Conservation (phyloP, 345 rosid species). For the Salix viminalis region DNA sequence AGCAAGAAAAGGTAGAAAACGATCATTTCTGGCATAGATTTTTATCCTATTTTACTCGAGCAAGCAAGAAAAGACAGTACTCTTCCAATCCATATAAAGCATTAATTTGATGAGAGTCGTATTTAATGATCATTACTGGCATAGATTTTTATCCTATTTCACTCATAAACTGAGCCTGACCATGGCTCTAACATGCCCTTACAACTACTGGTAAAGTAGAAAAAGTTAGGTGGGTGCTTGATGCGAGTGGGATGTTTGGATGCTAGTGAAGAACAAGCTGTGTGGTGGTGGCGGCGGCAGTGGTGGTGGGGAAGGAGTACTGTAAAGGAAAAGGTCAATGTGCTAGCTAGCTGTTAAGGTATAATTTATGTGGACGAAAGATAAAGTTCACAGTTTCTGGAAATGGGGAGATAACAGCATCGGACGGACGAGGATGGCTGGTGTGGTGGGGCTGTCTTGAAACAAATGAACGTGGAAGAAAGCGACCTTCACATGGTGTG, state of each 20-base stretch:
- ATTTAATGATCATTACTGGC: not conserved
- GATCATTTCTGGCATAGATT: too few species aligned
- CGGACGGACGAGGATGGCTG: not conserved
- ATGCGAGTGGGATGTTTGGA: slow-evolving; percentile 15
- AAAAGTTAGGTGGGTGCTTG: slow-evolving; percentile 11
- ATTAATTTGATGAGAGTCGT: not conserved
- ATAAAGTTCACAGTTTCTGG: slow-evolving; percentile 10
- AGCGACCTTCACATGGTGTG: slow-evolving; percentile 47
- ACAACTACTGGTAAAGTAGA: not conserved
- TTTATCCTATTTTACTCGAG: not conserved
- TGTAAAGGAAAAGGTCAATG: slow-evolving; percentile 10
- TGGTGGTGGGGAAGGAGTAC: slow-evolving; percentile 1
- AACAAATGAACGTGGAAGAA: slow-evolving; percentile 26
- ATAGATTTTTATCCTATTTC: too few species aligned
- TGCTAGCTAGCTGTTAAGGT: slow-evolving; percentile 33
- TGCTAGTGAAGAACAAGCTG: slow-evolving; percentile 3
- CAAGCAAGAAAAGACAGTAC: not conserved
- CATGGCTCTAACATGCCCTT: not conserved
- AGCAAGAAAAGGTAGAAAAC: not conserved
- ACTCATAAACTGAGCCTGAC: not conserved
- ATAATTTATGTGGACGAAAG: slow-evolving; percentile 17
- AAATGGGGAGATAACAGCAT: slow-evolving; percentile 18
- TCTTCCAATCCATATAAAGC: not conserved
- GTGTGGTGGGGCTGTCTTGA: slow-evolving; percentile 29
- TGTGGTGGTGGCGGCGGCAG: not conserved